These are phyloP conservation scores for Papiliotrema fonsecae DNA, from an alignment of 1,284 basidiomycete species.

Conservation along the genomic window DNA sequence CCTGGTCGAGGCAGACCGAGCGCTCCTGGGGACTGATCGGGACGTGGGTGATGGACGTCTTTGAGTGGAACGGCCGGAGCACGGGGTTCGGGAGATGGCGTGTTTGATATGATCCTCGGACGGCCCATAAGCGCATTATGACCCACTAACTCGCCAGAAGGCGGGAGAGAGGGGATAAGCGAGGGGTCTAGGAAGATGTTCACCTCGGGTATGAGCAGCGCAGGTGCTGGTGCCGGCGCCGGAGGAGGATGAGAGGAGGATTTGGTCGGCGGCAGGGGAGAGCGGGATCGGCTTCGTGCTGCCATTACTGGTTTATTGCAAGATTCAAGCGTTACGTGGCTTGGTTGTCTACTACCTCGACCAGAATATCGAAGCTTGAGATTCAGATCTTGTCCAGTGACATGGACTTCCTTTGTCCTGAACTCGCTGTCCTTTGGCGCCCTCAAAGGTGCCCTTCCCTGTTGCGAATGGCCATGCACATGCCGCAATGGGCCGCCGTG, in stretches of 20 bases:
- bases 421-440: too few species aligned
- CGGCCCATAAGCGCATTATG: slow-evolving; percentile 21
- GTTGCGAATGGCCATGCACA: too few species aligned
- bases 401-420: too few species aligned
- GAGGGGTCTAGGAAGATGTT: slow-evolving; percentile 13
- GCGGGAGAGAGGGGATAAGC: slow-evolving; percentile 21
- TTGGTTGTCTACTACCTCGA: too few species aligned
- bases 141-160: slow-evolving; percentile 7
- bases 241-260: not conserved
- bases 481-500: too few species aligned
- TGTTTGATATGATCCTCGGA: not conserved
- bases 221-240: not conserved
- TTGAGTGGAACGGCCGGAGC: not conserved
- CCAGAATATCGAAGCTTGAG: too few species aligned
- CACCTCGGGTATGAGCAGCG: not conserved
- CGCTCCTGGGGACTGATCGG: not conserved
- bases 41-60: not conserved
- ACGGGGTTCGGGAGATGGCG: not conserved
- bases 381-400: too few species aligned
- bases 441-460: too few species aligned
- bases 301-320: too few species aligned
- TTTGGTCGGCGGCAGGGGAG: not conserved
- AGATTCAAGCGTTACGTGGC: too few species aligned
- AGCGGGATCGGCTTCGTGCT: too few species aligned
- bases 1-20: not conserved